phyloP scores from a whole-genome alignment of 192 early-diverging fungal genomes.

The Coemansia sp. region DNA sequence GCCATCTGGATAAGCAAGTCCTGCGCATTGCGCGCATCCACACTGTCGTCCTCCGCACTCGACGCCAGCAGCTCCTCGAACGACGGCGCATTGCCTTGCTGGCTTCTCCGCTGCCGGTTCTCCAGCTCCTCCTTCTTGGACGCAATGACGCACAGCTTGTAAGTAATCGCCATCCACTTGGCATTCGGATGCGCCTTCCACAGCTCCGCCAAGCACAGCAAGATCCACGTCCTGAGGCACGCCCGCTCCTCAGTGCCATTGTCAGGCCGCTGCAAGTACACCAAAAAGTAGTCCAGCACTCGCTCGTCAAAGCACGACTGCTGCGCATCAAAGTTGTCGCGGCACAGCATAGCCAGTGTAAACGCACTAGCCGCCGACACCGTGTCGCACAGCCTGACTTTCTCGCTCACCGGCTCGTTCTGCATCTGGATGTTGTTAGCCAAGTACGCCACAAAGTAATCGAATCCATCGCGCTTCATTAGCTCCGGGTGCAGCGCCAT shows the following conservation, averaged over 20 bases:
- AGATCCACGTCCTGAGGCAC: constrained; percentile 82
- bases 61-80: constrained; percentile 53
- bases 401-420: constrained; percentile 50
- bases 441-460: constrained; percentile 91
- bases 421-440: constrained; percentile 67
- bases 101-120: constrained; percentile 15
- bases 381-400: constrained; percentile 47
- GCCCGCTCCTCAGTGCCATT: constrained; percentile 52
- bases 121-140: constrained; percentile 45
- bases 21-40: constrained; percentile 48
- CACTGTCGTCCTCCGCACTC: constrained; percentile 42
- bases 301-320: constrained; percentile 69
- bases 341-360: constrained; percentile 91
- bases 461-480: constrained; percentile 86
- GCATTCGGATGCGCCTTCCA: constrained; percentile 75
- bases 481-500: constrained; percentile 85
- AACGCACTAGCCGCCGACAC: constrained; percentile 74
- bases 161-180: constrained; percentile 58
- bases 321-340: constrained; percentile 80
- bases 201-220: constrained; percentile 82
- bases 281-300: constrained; percentile 54
- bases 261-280: constrained; percentile 53
- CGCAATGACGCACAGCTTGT: constrained; percentile 72
- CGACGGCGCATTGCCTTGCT: constrained; percentile 19
- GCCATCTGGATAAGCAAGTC: constrained; percentile 46